Percentiles rank a stretch among this genome's conserved stretches.
These are phyloP conservation scores for Kurtzmaniella cleridarum DNA, from an alignment of 805 yeast genomes.

Conservation along the genomic window DNA sequence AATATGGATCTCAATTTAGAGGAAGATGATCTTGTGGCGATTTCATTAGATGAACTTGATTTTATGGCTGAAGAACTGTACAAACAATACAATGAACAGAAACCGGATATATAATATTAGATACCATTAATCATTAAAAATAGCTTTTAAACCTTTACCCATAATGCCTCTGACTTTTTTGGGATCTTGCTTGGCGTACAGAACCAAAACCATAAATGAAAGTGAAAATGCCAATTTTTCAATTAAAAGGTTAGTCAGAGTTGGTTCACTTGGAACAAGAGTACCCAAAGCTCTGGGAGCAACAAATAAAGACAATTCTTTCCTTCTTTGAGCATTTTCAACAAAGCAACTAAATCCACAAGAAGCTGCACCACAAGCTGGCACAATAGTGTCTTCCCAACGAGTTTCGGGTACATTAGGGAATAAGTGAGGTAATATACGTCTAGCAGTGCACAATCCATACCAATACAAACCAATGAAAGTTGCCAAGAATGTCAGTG, in stretches of 20 bases:
- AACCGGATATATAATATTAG: too few species aligned
- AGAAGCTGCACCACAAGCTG: conserved; percentile 25
- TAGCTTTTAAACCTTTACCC: conserved; percentile 24
- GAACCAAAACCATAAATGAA: conserved; percentile 31
- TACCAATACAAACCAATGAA: conserved; percentile 36
- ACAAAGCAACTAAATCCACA: conserved; percentile 33
- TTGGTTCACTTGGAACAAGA: conserved; percentile 20
- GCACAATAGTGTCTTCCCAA: conserved; percentile 31
- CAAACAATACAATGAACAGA: conserved; percentile 6
- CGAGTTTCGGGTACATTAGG: conserved; percentile 21
- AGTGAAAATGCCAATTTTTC: conserved; percentile 29
- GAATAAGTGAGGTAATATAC: conserved; percentile 26
- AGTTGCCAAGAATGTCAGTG: conserved; percentile 31
- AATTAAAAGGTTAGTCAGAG: conserved; percentile 18
- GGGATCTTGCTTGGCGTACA: conserved; percentile 25
- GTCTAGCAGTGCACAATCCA: conserved; percentile 31
- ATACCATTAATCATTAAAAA: conserved; percentile 1
- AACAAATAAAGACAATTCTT: conserved; percentile 44
- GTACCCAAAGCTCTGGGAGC: conserved; percentile 37
- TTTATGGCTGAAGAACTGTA: conserved; percentile 44
- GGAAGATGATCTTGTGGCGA: conserved; percentile 33
- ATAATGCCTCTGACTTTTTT: conserved; percentile 31
- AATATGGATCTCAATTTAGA: conserved; percentile 6
- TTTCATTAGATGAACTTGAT: conserved; percentile 55
- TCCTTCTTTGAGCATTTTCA: conserved; percentile 34